Evolutionary conservation across 495 filamentous ascomycete species (phyloP).

Genomic region (Cercophora scortea): DNA sequence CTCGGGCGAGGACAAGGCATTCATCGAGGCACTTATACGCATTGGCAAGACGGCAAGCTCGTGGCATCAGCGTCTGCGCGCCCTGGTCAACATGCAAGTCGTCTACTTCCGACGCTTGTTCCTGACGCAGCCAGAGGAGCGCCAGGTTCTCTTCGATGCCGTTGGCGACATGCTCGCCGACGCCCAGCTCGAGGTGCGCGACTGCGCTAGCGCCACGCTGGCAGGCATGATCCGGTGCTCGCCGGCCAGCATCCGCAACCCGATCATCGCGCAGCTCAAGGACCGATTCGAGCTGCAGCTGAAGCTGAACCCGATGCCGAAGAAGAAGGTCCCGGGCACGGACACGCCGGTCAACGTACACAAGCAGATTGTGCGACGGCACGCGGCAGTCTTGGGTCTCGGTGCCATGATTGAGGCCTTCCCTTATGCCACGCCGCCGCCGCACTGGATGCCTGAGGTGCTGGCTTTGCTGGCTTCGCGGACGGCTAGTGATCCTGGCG

Average conservation of each 20-base stretch:
- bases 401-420: slow-evolving; percentile 94
- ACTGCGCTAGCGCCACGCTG: slow-evolving; percentile 83
- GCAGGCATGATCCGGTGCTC: slow-evolving; percentile 99
- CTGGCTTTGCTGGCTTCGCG: slow-evolving; percentile 76
- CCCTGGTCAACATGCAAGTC: slow-evolving; percentile 98
- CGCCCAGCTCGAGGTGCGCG: slow-evolving; percentile 84
- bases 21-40: slow-evolving; percentile 78
- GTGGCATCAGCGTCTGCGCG: slow-evolving; percentile 97
- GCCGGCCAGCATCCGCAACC: slow-evolving; percentile 68
- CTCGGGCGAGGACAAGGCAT: slow-evolving; percentile 70
- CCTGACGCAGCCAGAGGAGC: slow-evolving; percentile 69
- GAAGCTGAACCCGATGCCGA: slow-evolving; percentile 75
- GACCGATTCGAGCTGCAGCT: slow-evolving; percentile 72
- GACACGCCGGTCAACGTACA: slow-evolving; percentile 77
- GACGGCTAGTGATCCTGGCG: slow-evolving; percentile 80
- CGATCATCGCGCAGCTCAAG: slow-evolving; percentile 67
- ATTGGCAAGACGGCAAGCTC: slow-evolving; percentile 78
- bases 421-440: slow-evolving; percentile 89
- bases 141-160: slow-evolving; percentile 75
- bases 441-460: slow-evolving; percentile 88
- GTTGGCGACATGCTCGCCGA: slow-evolving; percentile 93
- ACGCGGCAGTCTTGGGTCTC: slow-evolving; percentile 87
- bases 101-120: slow-evolving; percentile 97
- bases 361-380: slow-evolving; percentile 68
- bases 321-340: slow-evolving; percentile 53